phyloP scores from a whole-genome alignment of 768 basidiomycete genomes.

The Leccinum broughii region DNA sequence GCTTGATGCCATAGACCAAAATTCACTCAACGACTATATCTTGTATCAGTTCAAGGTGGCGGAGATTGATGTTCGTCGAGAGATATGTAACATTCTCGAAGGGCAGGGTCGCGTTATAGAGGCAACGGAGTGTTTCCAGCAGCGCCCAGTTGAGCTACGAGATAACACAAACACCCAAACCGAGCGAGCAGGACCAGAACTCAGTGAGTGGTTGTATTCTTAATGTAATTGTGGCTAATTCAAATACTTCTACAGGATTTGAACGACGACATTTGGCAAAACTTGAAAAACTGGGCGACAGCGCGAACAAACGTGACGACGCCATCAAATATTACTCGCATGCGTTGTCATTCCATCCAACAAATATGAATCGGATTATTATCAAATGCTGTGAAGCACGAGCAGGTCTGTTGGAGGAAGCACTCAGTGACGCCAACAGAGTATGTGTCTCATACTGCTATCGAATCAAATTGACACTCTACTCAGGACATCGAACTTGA shows the following conservation, averaged over 20 bases:
- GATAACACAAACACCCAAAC: not conserved
- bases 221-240: not conserved
- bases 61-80: not conserved
- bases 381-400: not conserved
- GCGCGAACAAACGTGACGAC: not conserved
- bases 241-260: not conserved
- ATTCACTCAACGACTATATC: not conserved
- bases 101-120: not conserved
- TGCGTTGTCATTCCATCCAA: not conserved
- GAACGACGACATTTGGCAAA: not conserved
- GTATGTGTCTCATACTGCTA: not conserved
- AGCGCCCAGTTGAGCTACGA: not conserved
- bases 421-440: not conserved
- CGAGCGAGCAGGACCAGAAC: not conserved
- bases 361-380: not conserved
- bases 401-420: too few relatives aligned
- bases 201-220: not conserved
- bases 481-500: not conserved
- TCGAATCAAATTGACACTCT: not conserved
- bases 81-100: conserved; percentile 4
- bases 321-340: not conserved
- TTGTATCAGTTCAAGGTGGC: conserved; percentile 4
- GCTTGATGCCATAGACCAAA: not conserved
- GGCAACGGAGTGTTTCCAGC: not conserved
- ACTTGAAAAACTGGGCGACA: not conserved